Conservation (phyloP, 768 basidiomycete species). For the Lentinula sp. region DNA sequence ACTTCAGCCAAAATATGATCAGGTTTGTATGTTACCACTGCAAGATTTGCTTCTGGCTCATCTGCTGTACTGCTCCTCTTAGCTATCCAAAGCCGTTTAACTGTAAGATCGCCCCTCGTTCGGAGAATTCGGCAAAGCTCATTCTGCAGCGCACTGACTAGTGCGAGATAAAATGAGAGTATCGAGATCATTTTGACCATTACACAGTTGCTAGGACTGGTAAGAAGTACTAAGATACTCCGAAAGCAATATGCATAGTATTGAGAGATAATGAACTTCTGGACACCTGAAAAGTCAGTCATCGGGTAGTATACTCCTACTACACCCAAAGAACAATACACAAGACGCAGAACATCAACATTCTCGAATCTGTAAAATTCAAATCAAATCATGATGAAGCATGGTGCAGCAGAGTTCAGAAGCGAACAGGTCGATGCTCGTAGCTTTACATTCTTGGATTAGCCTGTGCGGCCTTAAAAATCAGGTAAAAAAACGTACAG, state of each 20-base stretch:
- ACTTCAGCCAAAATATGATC: background rate
- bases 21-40: background rate
- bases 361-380: too few species aligned
- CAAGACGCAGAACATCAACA: too few species aligned
- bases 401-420: background rate
- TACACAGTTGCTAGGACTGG: too few species aligned
- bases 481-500: background rate
- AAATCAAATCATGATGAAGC: too few species aligned
- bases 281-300: too few species aligned
- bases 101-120: background rate
- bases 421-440: background rate
- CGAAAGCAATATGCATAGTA: too few species aligned
- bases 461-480: background rate
- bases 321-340: too few species aligned
- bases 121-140: background rate
- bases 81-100: background rate
- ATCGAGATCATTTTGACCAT: too few species aligned
- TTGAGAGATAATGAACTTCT: too few species aligned
- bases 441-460: background rate
- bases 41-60: background rate
- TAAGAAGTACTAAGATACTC: too few species aligned
- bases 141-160: background rate
- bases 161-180: background rate
- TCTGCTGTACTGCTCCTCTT: background rate
- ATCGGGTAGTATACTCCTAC: too few species aligned